Base-by-base conservation (phyloP, 495 filamentous ascomycete genomes). In the Venustampulla echinocandica region DNA sequence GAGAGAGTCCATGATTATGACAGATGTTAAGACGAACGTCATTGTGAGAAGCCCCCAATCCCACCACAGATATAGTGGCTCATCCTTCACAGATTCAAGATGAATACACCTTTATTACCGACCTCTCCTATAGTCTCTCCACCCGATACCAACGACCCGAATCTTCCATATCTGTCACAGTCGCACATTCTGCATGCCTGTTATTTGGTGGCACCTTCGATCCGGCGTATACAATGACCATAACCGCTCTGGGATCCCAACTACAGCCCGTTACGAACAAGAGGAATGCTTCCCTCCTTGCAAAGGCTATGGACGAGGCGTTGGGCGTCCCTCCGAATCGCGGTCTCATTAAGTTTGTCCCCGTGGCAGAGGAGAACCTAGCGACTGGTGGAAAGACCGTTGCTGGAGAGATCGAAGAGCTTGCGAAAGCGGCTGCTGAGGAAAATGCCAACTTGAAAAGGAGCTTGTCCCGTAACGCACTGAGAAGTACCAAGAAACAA, bases 1-100 rank as follows among this genome's bases (percentile, higher is more conserved):
- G 13, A 77, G 75, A 49, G 76, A 89, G 49, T 80, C 85, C 14
- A 69, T 84, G 42, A 75, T 95, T 44, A 72, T 85, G 45, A 85
- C 81, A 27, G 87, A 95, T 60, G 62, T 97, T 23, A 81, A 78
- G 57, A 87, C 86, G n/a, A 95, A 92, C 60, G 76, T 79, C 27
- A 84, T 81, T 60, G 87, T 90, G 69, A 54, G 81, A 66, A 20
- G 32, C 3, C 28, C 11, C 10, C 3, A 10, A 25, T 22, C 23
- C 18, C 2, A 7, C 22, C 15, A 3, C 11, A 15, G 30, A 36
- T 35, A 20, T 21, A 22, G 9, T 6, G 13, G 19, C 47, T 40
- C 18, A 50, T 23, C 35, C n/a, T 40, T 15, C 10, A 0, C 47
- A 85, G 81, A 70, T 85, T 48, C 69, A 72, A 41, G 76, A 83